These are phyloP conservation scores for Shiraia bambusicola DNA, from an alignment of 2,329 filamentous ascomycete species.

Conservation along the genomic window DNA sequence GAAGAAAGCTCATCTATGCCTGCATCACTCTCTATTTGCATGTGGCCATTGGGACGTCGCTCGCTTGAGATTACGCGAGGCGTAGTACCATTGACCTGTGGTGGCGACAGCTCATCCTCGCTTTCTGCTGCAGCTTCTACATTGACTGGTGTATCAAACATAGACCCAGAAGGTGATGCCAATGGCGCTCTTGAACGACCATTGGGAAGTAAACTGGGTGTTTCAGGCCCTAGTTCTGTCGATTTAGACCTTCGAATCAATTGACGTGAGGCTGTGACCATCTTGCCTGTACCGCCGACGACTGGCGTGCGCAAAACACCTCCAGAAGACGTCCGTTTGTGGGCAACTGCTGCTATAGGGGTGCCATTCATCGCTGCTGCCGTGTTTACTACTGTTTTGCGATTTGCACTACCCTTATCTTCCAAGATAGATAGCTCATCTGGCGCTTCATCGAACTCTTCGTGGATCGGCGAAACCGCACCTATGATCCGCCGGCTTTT, in stretches of 20 bases:
- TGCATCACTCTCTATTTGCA: slow-evolving; percentile 14
- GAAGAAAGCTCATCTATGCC: slow-evolving; percentile 24
- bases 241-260: slow-evolving; percentile 21
- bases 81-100: slow-evolving; percentile 9
- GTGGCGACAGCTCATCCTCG: slow-evolving; percentile 34
- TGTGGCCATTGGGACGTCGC: background rate
- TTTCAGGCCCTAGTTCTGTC: slow-evolving; percentile 24
- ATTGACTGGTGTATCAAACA: slow-evolving; percentile 17
- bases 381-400: slow-evolving; percentile 10
- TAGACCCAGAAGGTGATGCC: slow-evolving; percentile 11
- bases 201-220: slow-evolving; percentile 23
- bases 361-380: slow-evolving; percentile 13
- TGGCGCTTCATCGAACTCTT: slow-evolving; percentile 27
- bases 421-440: slow-evolving; percentile 34
- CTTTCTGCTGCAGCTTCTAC: slow-evolving; percentile 21
- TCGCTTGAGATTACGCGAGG: slow-evolving; percentile 14
- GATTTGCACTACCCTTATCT: slow-evolving; percentile 17
- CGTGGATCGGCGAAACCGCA: slow-evolving; percentile 25
- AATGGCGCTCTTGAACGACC: slow-evolving; percentile 14
- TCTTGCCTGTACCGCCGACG: slow-evolving; percentile 3
- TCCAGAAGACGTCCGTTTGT: slow-evolving; percentile 6
- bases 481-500: slow-evolving; percentile 28
- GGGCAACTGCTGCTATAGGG: slow-evolving; percentile 11
- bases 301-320: slow-evolving; percentile 10
- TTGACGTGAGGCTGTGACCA: slow-evolving; percentile 15